A percentile compares a stretch with the other conserved stretches of the same genome.
phyloP scores from a whole-genome alignment of 805 yeast species.

The Barnettozyma vustinii region DNA sequence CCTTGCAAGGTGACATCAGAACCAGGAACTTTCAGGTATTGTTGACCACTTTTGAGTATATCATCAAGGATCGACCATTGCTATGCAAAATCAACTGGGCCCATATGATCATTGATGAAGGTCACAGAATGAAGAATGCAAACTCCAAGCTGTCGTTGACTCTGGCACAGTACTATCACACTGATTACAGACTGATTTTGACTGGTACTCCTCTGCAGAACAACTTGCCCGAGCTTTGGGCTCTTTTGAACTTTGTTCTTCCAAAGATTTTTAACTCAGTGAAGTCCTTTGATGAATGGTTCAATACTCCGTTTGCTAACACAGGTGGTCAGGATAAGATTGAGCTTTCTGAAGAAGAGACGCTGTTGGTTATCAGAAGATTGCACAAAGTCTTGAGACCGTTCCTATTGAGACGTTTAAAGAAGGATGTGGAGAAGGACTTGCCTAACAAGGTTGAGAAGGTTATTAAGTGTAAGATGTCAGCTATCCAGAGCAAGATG shows the following conservation, averaged over 20 bases:
- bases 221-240: conserved; percentile 83
- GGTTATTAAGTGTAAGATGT: conserved; percentile 72
- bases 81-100: conserved; percentile 68
- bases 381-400: conserved; percentile 84
- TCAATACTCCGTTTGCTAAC: conserved; percentile 82
- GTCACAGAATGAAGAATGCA: conserved; percentile 83
- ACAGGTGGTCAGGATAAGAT: conserved; percentile 79
- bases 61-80: conserved; percentile 70
- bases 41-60: conserved; percentile 77
- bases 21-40: conserved; percentile 69
- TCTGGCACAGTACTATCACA: conserved; percentile 63
- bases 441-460: conserved; percentile 81
- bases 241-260: conserved; percentile 71
- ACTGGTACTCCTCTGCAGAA: conserved; percentile 89
- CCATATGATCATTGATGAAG: conserved; percentile 88
- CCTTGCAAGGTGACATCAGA: conserved; percentile 57
- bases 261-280: conserved; percentile 85
- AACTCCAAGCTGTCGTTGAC: conserved; percentile 69
- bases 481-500: conserved; percentile 63
- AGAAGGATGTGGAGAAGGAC: conserved; percentile 83
- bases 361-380: conserved; percentile 74
- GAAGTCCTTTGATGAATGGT: conserved; percentile 85
- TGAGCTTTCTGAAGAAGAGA: conserved; percentile 82
- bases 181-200: conserved; percentile 71
- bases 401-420: conserved; percentile 74